Percentiles rank a stretch among this genome's conserved stretches.
These are phyloP conservation scores for Ganoderma resinaceum DNA, from an alignment of 1,284 basidiomycete genomes.

Conservation along the genomic window DNA sequence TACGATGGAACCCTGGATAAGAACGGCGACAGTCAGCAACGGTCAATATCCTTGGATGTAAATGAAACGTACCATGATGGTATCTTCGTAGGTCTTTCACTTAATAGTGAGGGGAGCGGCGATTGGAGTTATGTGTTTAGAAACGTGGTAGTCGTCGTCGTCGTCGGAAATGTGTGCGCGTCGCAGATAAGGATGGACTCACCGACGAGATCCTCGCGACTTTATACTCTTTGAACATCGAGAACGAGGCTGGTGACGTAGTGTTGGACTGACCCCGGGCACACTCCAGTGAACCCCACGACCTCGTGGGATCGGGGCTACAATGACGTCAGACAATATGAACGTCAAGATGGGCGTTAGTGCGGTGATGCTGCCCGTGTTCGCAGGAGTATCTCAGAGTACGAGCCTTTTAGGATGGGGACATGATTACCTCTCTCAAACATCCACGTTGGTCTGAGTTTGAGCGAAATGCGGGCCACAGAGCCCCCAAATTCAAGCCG, in stretches of 20 bases:
- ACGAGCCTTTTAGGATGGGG: too few species aligned
- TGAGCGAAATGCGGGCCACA: too few species aligned
- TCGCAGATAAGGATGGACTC: neutral
- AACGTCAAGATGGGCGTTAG: neutral
- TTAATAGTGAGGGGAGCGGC: conserved; percentile 10
- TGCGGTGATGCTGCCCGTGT: neutral
- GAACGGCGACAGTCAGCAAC: neutral
- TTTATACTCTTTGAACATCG: neutral
- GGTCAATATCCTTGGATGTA: neutral
- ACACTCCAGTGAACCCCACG: neutral
- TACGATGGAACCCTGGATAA: conserved; percentile 58
- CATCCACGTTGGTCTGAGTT: too few species aligned
- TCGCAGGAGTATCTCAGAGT: neutral
- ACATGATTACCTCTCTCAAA: neutral
- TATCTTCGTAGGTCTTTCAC: neutral
- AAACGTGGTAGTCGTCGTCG: neutral
- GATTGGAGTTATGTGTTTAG: neutral
- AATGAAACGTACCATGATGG: conserved; percentile 14
- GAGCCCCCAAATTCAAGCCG: too few species aligned
- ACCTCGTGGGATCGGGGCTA: neutral
- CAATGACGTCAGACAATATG: neutral
- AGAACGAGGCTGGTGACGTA: neutral
- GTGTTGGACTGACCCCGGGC: neutral
- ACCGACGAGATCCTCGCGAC: neutral
- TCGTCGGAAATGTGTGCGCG: neutral